These are phyloP conservation scores for Centella asiatica DNA, from an alignment of 129 eudicot genomes.

Conservation along the genomic window DNA sequence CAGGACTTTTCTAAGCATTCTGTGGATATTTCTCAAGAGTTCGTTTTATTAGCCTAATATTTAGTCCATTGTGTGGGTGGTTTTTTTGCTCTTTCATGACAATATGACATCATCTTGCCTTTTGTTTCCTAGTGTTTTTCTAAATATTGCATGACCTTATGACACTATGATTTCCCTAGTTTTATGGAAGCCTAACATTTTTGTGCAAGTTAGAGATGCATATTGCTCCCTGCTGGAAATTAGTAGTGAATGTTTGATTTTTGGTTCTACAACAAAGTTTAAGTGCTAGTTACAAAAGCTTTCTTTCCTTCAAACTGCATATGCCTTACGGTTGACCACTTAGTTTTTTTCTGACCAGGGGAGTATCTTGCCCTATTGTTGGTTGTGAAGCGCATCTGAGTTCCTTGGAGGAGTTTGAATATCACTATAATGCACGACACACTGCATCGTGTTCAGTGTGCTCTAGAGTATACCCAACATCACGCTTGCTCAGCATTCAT, in stretches of 20 bases:
- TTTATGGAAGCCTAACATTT: not conserved
- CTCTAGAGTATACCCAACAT: constrained; percentile 85
- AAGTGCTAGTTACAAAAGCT: not conserved
- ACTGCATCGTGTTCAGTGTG: constrained; percentile 84
- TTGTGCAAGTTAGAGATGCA: not conserved
- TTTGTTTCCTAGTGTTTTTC: not conserved
- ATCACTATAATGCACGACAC: constrained; percentile 86
- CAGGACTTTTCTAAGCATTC: too few relatives aligned
- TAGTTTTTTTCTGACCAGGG: constrained; percentile 26
- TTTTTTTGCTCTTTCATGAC: too few relatives aligned
- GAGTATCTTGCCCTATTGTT: constrained; percentile 74
- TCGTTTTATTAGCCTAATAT: too few relatives aligned
- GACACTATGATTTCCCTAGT: not conserved
- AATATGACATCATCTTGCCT: too few relatives aligned
- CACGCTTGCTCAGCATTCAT: constrained; percentile 85
- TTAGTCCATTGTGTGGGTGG: too few relatives aligned
- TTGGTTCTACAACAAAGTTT: not conserved
- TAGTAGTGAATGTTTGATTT: not conserved
- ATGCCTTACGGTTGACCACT: not conserved
- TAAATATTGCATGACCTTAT: not conserved
- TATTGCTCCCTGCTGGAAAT: not conserved
- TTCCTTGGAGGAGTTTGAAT: constrained; percentile 76
- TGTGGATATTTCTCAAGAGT: too few relatives aligned
- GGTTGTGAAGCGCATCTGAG: constrained; percentile 67
- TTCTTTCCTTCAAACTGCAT: not conserved